Conservation (phyloP, 2,329 filamentous ascomycete genomes). For the Ceratocystis papillata region DNA sequence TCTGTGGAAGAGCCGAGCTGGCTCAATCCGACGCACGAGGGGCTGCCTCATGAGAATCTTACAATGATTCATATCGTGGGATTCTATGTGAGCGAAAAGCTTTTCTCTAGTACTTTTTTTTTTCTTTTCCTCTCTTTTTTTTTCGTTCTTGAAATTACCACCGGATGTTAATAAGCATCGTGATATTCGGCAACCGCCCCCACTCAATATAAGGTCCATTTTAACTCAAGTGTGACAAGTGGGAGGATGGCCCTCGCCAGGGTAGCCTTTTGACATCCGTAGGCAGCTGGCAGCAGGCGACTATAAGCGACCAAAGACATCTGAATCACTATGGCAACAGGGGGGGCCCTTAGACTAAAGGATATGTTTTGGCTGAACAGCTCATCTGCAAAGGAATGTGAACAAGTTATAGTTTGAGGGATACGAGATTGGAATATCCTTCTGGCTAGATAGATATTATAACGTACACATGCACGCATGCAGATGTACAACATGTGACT, state of each 20-base stretch:
- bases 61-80: background rate
- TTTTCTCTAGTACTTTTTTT: background rate
- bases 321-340: background rate
- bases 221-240: constrained; percentile 4
- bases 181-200: background rate
- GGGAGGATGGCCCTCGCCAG: too few species aligned
- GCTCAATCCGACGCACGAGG: background rate
- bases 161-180: background rate
- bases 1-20: background rate
- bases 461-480: too few species aligned
- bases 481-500: too few species aligned
- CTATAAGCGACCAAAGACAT: background rate
- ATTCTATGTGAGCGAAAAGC: background rate
- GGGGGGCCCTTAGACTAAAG: background rate
- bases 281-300: background rate
- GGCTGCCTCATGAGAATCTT: background rate
- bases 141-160: too few species aligned
- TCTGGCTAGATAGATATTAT: background rate
- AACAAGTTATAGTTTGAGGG: background rate
- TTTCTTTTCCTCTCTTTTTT: too few species aligned
- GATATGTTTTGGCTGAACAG: constrained; percentile 1
- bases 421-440: background rate
- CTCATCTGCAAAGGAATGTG: background rate
- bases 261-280: background rate
- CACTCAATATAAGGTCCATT: background rate